Percentiles rank a stretch among this genome's conserved stretches.
Evolutionary conservation across 31 red algal genomes (phyloP).

Genomic region (Asparagopsis taxiformis): DNA sequence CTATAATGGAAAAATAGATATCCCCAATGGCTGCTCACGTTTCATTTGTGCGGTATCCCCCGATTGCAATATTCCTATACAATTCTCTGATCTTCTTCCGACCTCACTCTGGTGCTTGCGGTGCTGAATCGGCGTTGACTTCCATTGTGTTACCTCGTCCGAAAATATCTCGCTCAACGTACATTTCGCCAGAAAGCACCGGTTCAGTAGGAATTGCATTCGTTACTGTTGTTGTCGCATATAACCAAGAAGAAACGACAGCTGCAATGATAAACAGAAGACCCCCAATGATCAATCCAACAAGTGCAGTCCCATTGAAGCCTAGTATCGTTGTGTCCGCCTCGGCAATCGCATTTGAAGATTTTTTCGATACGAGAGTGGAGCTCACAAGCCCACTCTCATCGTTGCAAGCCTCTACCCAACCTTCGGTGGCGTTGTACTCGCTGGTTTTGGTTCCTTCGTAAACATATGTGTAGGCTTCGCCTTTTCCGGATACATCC

Average conservation of each 20-base stretch:
- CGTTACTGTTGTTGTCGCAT: constrained; percentile 49
- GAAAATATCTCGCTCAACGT: constrained; percentile 74
- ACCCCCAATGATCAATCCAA: constrained; percentile 58
- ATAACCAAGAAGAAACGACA: constrained; percentile 56
- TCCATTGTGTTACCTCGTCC: constrained; percentile 59
- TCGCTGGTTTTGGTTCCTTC: constrained; percentile 38
- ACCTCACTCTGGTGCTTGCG: too few relatives aligned
- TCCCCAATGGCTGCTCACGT: too few relatives aligned
- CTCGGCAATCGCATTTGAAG: constrained; percentile 30
- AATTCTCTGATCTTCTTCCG: too few relatives aligned
- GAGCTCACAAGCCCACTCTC: constrained; percentile 58
- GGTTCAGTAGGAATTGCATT: constrained; percentile 29
- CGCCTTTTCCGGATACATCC: constrained; percentile 44
- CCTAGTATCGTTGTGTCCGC: constrained; percentile 39
- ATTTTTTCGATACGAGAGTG: constrained; percentile 30
- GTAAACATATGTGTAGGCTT: constrained; percentile 45
- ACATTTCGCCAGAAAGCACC: constrained; percentile 43
- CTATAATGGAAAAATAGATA: too few relatives aligned
- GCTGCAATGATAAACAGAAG: constrained; percentile 65
- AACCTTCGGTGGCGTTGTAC: constrained; percentile 45
- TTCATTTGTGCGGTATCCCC: too few relatives aligned
- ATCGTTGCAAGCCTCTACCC: constrained; percentile 56
- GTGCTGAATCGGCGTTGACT: constrained; percentile 42
- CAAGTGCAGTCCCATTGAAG: constrained; percentile 31
- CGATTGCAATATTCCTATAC: too few relatives aligned